Percentiles rank a stretch among this genome's conserved stretches.
Evolutionary conservation across 2,329 filamentous ascomycete species (phyloP).

Genomic region (Grosmannia clavigera): DNA sequence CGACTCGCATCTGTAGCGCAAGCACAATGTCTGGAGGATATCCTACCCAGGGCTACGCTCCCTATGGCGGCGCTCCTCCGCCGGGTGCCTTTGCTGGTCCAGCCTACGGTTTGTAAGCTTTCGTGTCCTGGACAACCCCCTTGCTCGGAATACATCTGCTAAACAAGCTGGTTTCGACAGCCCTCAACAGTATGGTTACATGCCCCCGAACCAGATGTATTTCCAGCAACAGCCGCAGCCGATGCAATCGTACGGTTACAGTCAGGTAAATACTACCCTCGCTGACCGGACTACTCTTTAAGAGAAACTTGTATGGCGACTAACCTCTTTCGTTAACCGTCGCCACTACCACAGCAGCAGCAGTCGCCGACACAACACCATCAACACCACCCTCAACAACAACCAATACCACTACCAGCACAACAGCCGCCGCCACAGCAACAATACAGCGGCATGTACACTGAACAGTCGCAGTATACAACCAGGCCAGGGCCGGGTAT

Average conservation of each 20-base stretch:
- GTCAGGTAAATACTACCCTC: constrained; percentile 18
- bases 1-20: not conserved
- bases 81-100: constrained; percentile 7
- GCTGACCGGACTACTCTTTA: too few species aligned
- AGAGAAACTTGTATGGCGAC: not conserved
- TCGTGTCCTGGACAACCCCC: too few species aligned
- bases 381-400: not conserved
- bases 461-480: constrained; percentile 26
- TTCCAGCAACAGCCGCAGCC: constrained; percentile 25
- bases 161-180: not conserved
- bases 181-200: constrained; percentile 34
- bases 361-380: constrained; percentile 27
- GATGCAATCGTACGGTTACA: constrained; percentile 35
- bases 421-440: constrained; percentile 15
- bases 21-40: constrained; percentile 9
- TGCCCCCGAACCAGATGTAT: constrained; percentile 28
- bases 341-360: not conserved
- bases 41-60: constrained; percentile 9
- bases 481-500: not conserved
- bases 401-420: not conserved
- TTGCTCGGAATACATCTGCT: not conserved
- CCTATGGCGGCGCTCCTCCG: constrained; percentile 7
- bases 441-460: constrained; percentile 10
- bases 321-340: not conserved
- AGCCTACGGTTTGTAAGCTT: constrained; percentile 7